Percentiles rank a stretch among this genome's conserved stretches.
Evolutionary conservation across 345 rosid genomes (phyloP).

Genomic region (Carallia brachiata): DNA sequence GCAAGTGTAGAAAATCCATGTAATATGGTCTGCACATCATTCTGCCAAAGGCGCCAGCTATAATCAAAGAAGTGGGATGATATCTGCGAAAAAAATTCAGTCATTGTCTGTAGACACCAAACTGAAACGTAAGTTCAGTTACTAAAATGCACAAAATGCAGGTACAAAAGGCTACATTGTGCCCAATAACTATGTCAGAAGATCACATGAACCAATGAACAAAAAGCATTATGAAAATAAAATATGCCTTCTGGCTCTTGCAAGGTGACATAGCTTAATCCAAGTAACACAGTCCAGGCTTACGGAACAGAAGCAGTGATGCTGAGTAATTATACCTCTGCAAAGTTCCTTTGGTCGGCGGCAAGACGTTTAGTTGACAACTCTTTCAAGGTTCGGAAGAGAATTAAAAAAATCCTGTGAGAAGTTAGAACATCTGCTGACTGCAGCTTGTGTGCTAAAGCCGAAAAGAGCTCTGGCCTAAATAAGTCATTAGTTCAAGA

Average conservation of each 20-base stretch:
- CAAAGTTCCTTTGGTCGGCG: constrained; percentile 75
- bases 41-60: constrained; percentile 96
- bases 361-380: constrained; percentile 90
- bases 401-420: constrained; percentile 87
- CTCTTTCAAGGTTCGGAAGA: constrained; percentile 87
- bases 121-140: no score
- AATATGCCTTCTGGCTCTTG: no score
- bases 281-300: background rate
- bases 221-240: no score
- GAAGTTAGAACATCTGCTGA: constrained; percentile 79
- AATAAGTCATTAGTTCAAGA: constrained; percentile 28
- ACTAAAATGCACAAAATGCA: no score
- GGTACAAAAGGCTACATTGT: no score
- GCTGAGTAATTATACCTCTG: constrained; percentile 50
- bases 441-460: constrained; percentile 76
- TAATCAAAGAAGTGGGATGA: constrained; percentile 78
- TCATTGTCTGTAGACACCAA: background rate
- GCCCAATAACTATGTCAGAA: background rate
- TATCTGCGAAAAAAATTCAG: constrained; percentile 55
- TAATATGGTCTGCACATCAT: constrained; percentile 80
- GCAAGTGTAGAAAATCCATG: constrained; percentile 64
- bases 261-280: background rate
- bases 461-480: constrained; percentile 88
- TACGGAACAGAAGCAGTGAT: background rate
- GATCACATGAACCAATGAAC: background rate